A percentile compares a stretch with the other conserved stretches of the same genome.
Evolutionary conservation across 140 eudicot species (phyloP).

Genomic region (Anethum foeniculum): DNA sequence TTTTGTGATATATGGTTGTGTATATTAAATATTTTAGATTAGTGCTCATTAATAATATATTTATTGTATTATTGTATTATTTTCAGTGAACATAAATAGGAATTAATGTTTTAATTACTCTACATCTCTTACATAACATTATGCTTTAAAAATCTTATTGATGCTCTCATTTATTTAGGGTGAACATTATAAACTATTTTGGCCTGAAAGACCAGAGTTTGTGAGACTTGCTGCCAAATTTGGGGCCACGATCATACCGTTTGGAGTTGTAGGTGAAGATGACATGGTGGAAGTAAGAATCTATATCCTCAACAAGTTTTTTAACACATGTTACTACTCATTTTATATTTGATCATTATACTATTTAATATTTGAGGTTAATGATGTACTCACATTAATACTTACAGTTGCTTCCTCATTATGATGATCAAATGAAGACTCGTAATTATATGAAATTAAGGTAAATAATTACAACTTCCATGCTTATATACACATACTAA

Average conservation of each 20-base stretch:
- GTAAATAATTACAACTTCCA: background rate
- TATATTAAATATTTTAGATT: background rate
- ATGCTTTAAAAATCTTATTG: background rate
- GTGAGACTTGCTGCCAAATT: constrained; percentile 11
- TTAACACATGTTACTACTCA: background rate
- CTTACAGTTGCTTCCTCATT: background rate
- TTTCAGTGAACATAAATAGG: background rate
- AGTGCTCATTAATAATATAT: background rate
- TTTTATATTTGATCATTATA: background rate
- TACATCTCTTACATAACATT: background rate
- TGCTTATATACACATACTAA: background rate
- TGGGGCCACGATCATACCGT: constrained; percentile 7
- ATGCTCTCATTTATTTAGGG: background rate
- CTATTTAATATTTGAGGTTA: background rate
- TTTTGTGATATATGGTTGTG: background rate
- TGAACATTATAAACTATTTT: constrained; percentile 7
- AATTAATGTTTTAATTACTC: background rate
- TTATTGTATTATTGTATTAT: background rate
- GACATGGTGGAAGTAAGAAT: constrained; percentile 5
- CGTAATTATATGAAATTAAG: background rate
- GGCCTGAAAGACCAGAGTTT: constrained; percentile 7
- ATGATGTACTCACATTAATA: too few relatives aligned
- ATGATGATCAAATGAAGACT: background rate
- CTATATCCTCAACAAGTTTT: background rate
- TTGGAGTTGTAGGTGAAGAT: constrained; percentile 13